These are phyloP conservation scores for Globisporangium echinulatum DNA, from an alignment of 352 stramenopile genomes.

Conservation along the genomic window DNA sequence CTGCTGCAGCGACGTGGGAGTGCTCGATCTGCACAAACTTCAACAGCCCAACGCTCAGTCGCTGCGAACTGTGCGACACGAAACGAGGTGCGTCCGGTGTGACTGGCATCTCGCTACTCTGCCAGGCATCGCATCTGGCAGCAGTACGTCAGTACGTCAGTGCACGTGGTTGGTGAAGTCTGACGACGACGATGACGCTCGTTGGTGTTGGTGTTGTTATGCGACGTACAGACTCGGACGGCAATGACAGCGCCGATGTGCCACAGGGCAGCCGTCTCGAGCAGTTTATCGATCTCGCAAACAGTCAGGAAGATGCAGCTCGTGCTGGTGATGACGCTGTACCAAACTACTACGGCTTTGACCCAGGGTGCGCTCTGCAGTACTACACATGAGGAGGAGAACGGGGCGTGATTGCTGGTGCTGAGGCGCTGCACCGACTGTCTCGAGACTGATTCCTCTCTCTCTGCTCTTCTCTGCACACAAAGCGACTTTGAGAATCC, in stretches of 20 bases:
- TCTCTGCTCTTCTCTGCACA: background rate
- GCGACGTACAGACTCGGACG: constrained; percentile 3
- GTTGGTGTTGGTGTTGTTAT: background rate
- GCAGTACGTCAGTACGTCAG: too few species aligned
- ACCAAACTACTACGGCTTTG: constrained; percentile 14
- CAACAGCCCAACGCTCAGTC: constrained; percentile 23
- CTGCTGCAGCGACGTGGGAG: constrained; percentile 8
- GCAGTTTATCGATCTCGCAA: constrained; percentile 31
- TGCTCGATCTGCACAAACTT: constrained; percentile 58
- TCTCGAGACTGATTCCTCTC: background rate
- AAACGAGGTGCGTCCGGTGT: constrained; percentile 9
- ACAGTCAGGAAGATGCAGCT: constrained; percentile 18
- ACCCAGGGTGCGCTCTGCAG: constrained; percentile 1
- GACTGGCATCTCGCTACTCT: too few species aligned
- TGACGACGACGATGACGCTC: background rate
- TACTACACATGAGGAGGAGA: too few species aligned
- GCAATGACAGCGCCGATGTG: constrained; percentile 2
- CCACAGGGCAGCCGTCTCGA: constrained; percentile 7
- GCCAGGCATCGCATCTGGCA: too few species aligned
- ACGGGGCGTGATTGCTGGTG: background rate
- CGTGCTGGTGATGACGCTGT: background rate
- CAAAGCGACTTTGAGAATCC: constrained; percentile 35
- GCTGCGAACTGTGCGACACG: constrained; percentile 54
- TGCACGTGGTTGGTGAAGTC: background rate
- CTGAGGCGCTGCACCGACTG: background rate